Conservation (phyloP, 768 basidiomycete species). For the Hygrocybe coccinea region DNA sequence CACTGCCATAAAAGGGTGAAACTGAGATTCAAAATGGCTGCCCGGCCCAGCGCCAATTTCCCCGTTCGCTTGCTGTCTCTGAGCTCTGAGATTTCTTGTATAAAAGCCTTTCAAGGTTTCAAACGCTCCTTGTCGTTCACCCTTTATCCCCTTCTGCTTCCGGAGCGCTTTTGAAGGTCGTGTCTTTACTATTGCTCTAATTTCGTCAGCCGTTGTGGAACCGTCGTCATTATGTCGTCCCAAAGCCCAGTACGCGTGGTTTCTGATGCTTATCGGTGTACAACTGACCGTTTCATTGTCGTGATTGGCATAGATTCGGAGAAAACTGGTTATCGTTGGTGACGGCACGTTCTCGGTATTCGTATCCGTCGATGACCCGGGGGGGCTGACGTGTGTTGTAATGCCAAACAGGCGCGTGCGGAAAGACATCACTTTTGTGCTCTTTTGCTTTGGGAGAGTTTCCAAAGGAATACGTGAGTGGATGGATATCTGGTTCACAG, state of each 20-base stretch:
- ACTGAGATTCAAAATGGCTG: no score
- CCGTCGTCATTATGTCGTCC: neutral
- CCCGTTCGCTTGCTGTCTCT: no score
- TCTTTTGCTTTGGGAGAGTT: conserved; percentile 94
- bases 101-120: no score
- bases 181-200: no score
- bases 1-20: no score
- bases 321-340: conserved; percentile 95
- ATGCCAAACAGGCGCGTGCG: conserved; percentile 70
- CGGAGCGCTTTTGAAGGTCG: no score
- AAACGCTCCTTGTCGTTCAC: no score
- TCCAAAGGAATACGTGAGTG: conserved; percentile 89
- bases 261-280: neutral
- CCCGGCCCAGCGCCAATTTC: no score
- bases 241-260: neutral
- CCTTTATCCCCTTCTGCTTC: no score
- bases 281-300: neutral
- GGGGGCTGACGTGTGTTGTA: conserved; percentile 13
- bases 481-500: conserved; percentile 6
- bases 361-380: conserved; percentile 8
- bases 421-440: conserved; percentile 88
- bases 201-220: no score
- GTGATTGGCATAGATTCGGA: conserved; percentile 65
- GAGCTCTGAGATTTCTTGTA: no score
- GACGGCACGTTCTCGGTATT: conserved; percentile 61